A percentile compares a stretch with the other conserved stretches of the same genome.
These are phyloP conservation scores for Parietaria judaica DNA, from an alignment of 306 rosid genomes.

Conservation along the genomic window DNA sequence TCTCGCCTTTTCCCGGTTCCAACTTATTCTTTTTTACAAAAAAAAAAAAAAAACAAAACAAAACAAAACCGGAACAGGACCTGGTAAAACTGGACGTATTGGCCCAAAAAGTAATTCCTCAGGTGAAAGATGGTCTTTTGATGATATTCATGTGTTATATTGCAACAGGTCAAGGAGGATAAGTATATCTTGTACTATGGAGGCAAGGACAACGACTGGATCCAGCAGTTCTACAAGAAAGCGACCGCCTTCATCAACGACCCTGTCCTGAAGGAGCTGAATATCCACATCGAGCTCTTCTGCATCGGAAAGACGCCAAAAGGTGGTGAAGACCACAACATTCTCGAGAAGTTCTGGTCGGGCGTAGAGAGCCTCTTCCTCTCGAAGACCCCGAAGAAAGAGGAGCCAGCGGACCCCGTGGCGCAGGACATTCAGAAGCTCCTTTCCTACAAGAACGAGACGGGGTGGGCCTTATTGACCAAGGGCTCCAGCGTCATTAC, in stretches of 20 bases:
- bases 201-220: conserved; percentile 48
- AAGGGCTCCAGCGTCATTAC: conserved; percentile 32
- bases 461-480: conserved; percentile 43
- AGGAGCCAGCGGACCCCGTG: not conserved
- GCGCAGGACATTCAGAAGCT: conserved; percentile 43
- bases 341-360: conserved; percentile 41
- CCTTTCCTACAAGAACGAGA: conserved; percentile 50
- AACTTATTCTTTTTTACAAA: no score
- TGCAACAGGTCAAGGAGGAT: conserved; percentile 32
- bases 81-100: no score
- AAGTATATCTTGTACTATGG: conserved; percentile 59
- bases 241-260: conserved; percentile 35
- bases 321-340: conserved; percentile 16
- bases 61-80: no score
- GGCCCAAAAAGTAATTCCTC: no score
- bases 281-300: conserved; percentile 31
- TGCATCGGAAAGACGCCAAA: conserved; percentile 20
- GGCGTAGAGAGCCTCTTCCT: conserved; percentile 37
- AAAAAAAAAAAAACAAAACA: no score
- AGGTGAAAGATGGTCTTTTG: no score
- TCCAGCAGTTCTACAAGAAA: conserved; percentile 38
- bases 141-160: not conserved
- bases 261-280: conserved; percentile 24
- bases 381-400: conserved; percentile 18
- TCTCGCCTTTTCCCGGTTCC: no score